Evolutionary conservation across 495 filamentous ascomycete genomes (phyloP).

Genomic region (Neurospora sp.): DNA sequence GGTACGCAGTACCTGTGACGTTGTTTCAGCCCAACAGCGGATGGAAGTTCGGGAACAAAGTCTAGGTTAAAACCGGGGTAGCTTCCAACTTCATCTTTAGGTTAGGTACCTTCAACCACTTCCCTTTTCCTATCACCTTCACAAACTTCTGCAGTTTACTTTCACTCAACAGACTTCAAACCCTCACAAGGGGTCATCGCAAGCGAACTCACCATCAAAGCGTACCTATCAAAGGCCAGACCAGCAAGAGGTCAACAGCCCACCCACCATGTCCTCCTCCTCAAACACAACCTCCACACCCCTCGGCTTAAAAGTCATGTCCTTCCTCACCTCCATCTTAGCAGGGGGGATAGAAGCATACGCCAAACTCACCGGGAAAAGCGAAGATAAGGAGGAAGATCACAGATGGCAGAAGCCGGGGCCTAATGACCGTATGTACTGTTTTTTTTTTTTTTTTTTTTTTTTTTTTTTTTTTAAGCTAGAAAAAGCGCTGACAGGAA

Average conservation of each 20-base stretch:
- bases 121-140: too few relatives aligned
- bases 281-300: neutral
- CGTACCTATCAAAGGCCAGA: too few relatives aligned
- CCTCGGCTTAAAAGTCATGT: neutral
- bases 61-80: neutral
- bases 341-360: neutral
- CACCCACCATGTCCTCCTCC: neutral
- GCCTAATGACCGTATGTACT: slow-evolving; percentile 2
- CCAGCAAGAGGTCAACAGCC: too few relatives aligned
- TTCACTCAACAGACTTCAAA: too few relatives aligned
- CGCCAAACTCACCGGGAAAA: neutral
- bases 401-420: slow-evolving; percentile 7
- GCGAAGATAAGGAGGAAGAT: neutral
- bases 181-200: too few relatives aligned
- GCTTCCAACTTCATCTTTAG: neutral
- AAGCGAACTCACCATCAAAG: too few relatives aligned
- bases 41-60: neutral
- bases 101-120: neutral
- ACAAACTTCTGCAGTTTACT: too few relatives aligned
- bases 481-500: too few relatives aligned
- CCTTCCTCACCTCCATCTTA: neutral
- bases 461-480: too few relatives aligned
- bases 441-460: too few relatives aligned
- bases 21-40: neutral
- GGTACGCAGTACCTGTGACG: neutral